Percentiles rank a stretch among this genome's conserved stretches.
These are phyloP conservation scores for Aspergillus campestris DNA, from an alignment of 495 filamentous ascomycete genomes.

Conservation along the genomic window DNA sequence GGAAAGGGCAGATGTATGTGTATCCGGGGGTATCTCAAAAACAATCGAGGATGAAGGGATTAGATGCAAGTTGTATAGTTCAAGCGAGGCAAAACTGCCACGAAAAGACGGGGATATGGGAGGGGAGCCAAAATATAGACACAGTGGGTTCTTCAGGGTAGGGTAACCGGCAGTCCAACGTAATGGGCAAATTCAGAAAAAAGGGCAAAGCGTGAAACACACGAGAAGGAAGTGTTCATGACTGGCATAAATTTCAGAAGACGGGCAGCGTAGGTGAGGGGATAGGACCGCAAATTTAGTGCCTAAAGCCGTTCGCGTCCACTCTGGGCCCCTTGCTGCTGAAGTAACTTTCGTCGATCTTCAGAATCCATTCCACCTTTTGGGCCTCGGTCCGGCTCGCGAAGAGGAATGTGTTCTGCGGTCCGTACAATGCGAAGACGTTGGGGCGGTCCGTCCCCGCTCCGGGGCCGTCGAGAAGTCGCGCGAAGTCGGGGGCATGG, in stretches of 20 bases:
- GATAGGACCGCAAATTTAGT: too few species aligned
- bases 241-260: too few species aligned
- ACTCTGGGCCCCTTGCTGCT: slow-evolving; percentile 28
- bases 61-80: too few species aligned
- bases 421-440: slow-evolving; percentile 89
- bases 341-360: slow-evolving; percentile 58
- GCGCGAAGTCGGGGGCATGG: slow-evolving; percentile 75
- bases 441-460: slow-evolving; percentile 41
- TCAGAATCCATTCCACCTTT: slow-evolving; percentile 90
- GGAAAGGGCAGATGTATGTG: slow-evolving; percentile 32
- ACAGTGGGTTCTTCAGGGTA: too few species aligned
- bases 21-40: slow-evolving; percentile 34
- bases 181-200: too few species aligned
- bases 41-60: slow-evolving; percentile 9
- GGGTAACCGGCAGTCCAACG: too few species aligned
- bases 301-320: slow-evolving; percentile 13
- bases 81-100: too few species aligned
- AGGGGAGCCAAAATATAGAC: too few species aligned
- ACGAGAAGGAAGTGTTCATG: too few species aligned
- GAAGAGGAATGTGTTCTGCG: slow-evolving; percentile 91
- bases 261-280: too few species aligned
- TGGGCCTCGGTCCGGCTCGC: slow-evolving; percentile 77
- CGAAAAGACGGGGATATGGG: too few species aligned
- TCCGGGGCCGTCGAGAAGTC: slow-evolving; percentile 51
- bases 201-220: too few species aligned